Evolutionary conservation across 805 yeast genomes (phyloP), one percentile per base, ranked within the genome.

Genomic region (Wickerhamiella musiphila): DNA sequence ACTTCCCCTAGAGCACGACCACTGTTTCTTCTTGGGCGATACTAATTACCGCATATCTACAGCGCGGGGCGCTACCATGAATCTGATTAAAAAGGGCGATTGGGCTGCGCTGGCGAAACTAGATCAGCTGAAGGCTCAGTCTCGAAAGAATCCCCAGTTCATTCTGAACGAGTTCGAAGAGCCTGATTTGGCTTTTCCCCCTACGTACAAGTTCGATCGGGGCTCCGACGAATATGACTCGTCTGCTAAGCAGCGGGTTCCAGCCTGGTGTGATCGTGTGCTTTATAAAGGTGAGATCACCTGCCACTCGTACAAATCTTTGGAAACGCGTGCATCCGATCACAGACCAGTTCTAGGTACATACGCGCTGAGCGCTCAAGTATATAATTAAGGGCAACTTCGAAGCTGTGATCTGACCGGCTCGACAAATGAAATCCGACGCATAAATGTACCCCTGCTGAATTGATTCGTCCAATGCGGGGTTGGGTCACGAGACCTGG

Each of bases 261-360:
- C 98, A 1, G 92, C 98, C 0, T 90, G 98, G 98, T 84, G 96
- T 3, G 99, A 90, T 56, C 59, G 98, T 35, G 73, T 86, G 20
- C 53, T 84, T 29, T 73, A 71, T 46, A 59, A 77, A 17, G 73
- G 78, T 11, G 63, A 66, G 22, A 51, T 84, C 35, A 61, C 57
- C 28, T 86, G 78, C 39, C 39, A 64, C 1, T 54, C 58, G 6
- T 90, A 86, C 50, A 64, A 69, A 10, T 61, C 75, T 31, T 67
- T 61, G 14, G 60, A 63, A 16, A 60, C 79, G 14, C 51, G 60
- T 12, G 76, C 78, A 44, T 79, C 94, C 1, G 98, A 86, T 48
- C 98, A 86, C 52, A 59, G 92, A 29, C 95, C 96, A 0, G 94
- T 86, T 0, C 70, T 66, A 48, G 93, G 83, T 1, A 53, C 68